These are phyloP conservation scores for Blastobotrys chiropterorum DNA, from an alignment of 805 yeast genomes.

Conservation along the genomic window DNA sequence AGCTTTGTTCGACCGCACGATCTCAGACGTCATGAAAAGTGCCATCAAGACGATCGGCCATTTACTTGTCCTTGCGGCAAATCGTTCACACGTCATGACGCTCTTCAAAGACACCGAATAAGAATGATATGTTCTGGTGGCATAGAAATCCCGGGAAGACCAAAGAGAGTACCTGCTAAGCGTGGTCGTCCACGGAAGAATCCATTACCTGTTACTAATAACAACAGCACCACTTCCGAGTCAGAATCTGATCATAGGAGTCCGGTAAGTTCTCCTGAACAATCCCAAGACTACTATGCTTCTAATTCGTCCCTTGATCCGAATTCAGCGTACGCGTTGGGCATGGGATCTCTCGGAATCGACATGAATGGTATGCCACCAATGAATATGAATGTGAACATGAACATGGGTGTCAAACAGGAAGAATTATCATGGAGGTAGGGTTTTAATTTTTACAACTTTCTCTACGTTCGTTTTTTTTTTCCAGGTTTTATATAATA, in stretches of 20 bases:
- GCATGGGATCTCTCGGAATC: not conserved
- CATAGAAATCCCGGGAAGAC: slow-evolving; percentile 30
- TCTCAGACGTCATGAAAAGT: slow-evolving; percentile 79
- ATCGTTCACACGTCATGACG: slow-evolving; percentile 84
- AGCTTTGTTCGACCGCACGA: slow-evolving; percentile 95
- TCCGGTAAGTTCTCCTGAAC: slow-evolving; percentile 11
- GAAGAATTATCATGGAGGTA: not conserved
- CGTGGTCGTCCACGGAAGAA: slow-evolving; percentile 34
- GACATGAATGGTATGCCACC: not conserved
- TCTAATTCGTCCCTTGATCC: not conserved
- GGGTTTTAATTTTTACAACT: not conserved
- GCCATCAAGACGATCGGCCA: slow-evolving; percentile 65
- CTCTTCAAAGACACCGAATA: slow-evolving; percentile 71
- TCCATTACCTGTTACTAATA: slow-evolving; percentile 4
- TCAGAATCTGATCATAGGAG: slow-evolving; percentile 11
- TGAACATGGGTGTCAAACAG: not conserved
- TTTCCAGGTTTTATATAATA: not conserved
- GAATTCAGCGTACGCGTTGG: not conserved
- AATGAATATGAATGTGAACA: not conserved
- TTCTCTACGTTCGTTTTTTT: slow-evolving; percentile 1
- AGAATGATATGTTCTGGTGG: slow-evolving; percentile 84
- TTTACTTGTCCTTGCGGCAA: slow-evolving; percentile 90
- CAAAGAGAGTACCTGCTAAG: slow-evolving; percentile 30
- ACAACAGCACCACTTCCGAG: slow-evolving; percentile 5
- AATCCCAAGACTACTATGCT: not conserved